phyloP scores from a whole-genome alignment of 2,329 filamentous ascomycete genomes.

The Samsoniella hepiali region DNA sequence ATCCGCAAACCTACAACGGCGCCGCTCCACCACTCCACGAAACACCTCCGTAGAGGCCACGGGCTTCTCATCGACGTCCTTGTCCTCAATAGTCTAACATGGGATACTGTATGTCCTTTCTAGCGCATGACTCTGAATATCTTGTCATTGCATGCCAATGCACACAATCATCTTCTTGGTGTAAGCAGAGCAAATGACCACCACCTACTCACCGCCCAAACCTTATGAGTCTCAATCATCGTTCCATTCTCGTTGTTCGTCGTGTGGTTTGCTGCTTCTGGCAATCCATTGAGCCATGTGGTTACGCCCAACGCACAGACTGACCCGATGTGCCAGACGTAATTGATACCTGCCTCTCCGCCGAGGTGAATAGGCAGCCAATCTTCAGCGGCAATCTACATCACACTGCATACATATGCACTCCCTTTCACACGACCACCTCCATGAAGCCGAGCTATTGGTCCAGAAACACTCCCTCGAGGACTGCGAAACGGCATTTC shows the following conservation, averaged over 20 bases:
- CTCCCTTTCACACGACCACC: neutral
- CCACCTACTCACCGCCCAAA: neutral
- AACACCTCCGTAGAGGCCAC: too few species aligned
- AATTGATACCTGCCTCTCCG: too few species aligned
- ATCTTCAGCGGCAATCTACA: slow-evolving; percentile 6
- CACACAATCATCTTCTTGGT: neutral
- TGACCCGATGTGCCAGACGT: too few species aligned
- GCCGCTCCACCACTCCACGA: neutral
- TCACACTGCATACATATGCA: neutral
- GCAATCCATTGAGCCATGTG: neutral
- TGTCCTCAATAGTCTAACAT: neutral
- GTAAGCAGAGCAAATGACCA: neutral
- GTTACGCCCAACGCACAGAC: neutral
- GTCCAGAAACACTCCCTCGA: neutral
- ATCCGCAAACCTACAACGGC: neutral
- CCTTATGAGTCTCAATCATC: neutral
- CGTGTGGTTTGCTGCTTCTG: neutral
- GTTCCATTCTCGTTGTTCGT: neutral
- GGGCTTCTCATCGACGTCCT: neutral
- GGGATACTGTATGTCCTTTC: too few species aligned
- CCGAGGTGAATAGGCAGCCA: neutral
- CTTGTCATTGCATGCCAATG: neutral
- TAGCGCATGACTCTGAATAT: neutral
- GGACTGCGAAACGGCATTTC: neutral
- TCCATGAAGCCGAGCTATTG: neutral